Conservation (phyloP, 306 rosid genomes). For the Cucurbita moschata region DNA sequence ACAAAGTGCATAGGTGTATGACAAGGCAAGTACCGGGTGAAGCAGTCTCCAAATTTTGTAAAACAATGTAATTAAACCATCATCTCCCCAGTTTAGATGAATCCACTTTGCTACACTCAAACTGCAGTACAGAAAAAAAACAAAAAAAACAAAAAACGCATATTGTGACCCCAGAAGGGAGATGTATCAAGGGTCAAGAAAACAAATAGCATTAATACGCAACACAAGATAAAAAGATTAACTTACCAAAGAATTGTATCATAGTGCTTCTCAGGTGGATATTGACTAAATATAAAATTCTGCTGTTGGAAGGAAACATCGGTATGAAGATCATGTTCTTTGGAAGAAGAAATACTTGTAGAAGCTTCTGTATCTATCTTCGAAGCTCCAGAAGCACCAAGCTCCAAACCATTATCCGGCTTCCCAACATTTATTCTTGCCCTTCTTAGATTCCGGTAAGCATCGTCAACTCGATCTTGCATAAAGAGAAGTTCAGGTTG, state of each 20-base stretch:
- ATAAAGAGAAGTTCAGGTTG: not conserved
- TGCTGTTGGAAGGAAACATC: constrained; percentile 55
- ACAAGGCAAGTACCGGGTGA: constrained; percentile 38
- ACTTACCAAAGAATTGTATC: constrained; percentile 78
- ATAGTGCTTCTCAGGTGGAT: constrained; percentile 37
- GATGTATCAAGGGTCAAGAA: not conserved
- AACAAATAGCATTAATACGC: not conserved
- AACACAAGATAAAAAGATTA: not conserved
- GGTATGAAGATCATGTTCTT: constrained; percentile 23
- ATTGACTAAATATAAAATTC: constrained; percentile 44
- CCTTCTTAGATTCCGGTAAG: constrained; percentile 57
- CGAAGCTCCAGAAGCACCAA: constrained; percentile 11
- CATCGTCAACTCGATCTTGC: constrained; percentile 63
- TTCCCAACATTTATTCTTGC: constrained; percentile 22
- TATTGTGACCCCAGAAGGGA: not conserved
- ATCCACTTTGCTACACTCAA: constrained; percentile 93
- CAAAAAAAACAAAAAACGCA: constrained; percentile 1
- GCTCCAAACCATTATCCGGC: constrained; percentile 18
- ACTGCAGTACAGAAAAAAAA: constrained; percentile 38
- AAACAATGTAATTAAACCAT: constrained; percentile 67
- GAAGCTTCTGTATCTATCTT: constrained; percentile 19
- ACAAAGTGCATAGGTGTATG: not conserved
- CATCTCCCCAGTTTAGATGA: constrained; percentile 96
- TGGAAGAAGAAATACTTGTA: constrained; percentile 19
- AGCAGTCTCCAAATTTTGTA: constrained; percentile 71